Conservation (phyloP, 2,329 filamentous ascomycete species). For the Fusarium siculi region DNA sequence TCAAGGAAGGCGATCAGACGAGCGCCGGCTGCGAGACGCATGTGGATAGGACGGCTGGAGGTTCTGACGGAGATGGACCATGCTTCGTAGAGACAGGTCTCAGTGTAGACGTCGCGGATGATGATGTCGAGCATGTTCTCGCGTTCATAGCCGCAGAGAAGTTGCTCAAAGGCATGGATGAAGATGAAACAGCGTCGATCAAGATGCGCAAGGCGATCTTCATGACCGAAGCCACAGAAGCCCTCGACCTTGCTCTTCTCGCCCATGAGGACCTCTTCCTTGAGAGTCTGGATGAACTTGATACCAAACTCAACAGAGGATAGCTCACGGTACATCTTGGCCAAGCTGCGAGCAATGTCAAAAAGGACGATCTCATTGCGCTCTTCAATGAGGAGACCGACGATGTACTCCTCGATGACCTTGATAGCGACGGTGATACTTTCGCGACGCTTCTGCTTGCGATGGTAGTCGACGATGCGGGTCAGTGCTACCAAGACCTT, state of each 20-base stretch:
- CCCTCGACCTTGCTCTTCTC: not conserved
- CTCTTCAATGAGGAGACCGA: not conserved
- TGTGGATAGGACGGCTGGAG: not conserved
- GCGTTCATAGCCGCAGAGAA: not conserved
- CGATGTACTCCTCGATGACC: not conserved
- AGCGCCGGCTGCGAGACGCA: not conserved
- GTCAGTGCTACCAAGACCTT: not conserved
- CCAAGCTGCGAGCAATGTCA: not conserved
- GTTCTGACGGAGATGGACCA: not conserved
- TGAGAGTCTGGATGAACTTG: conserved; percentile 6
- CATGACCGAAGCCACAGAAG: not conserved
- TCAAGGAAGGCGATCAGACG: not conserved
- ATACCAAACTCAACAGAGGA: not conserved
- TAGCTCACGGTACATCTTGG: not conserved
- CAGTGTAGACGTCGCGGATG: not conserved
- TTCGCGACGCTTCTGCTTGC: conserved; percentile 4
- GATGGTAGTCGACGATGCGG: conserved; percentile 1
- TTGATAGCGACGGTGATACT: not conserved
- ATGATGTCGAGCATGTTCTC: conserved; percentile 9
- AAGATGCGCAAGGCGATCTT: not conserved
- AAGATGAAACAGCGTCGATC: conserved; percentile 2
- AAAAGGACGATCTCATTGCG: not conserved
- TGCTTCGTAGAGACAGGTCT: not conserved
- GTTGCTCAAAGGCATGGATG: not conserved
- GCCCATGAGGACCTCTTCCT: not conserved